Percentiles rank a stretch among this genome's conserved stretches.
Conservation (phyloP, 495 filamentous ascomycete genomes). For the Saxophila tyrrhenica region DNA sequence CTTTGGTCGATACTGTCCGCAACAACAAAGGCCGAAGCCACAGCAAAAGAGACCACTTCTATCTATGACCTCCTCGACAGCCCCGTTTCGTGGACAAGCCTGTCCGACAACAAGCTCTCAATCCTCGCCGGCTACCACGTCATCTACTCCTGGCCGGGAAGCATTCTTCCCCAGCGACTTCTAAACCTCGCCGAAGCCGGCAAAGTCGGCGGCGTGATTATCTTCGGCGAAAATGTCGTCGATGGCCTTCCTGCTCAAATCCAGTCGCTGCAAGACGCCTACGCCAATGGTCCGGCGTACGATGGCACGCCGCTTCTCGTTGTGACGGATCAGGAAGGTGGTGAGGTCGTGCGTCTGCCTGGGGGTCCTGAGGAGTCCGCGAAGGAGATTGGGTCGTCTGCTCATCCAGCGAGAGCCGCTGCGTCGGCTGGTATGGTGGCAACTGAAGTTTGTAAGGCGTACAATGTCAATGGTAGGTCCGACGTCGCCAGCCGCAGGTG, state of each 20-base stretch:
- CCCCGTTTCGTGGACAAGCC: neutral
- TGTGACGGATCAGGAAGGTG: neutral
- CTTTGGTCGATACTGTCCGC: conserved; percentile 26
- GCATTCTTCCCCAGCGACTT: neutral
- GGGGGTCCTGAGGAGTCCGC: neutral
- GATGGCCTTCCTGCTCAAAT: neutral
- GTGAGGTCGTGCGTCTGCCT: neutral
- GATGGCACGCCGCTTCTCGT: neutral
- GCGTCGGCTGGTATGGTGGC: neutral
- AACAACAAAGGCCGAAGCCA: neutral
- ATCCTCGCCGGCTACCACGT: neutral
- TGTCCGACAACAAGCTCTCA: neutral
- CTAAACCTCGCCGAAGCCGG: neutral
- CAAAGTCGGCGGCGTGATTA: neutral
- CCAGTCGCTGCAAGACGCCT: neutral
- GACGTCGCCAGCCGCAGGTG: too few relatives aligned
- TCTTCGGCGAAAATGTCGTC: neutral
- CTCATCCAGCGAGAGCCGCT: neutral
- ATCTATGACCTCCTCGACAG: neutral
- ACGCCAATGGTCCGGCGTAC: neutral
- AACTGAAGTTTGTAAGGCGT: neutral
- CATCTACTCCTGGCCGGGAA: neutral
- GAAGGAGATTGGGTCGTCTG: neutral
- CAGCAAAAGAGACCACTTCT: neutral
- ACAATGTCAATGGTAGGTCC: neutral